phyloP scores from a whole-genome alignment of 108 stramenopile genomes.

The Licmophora abbreviata region DNA sequence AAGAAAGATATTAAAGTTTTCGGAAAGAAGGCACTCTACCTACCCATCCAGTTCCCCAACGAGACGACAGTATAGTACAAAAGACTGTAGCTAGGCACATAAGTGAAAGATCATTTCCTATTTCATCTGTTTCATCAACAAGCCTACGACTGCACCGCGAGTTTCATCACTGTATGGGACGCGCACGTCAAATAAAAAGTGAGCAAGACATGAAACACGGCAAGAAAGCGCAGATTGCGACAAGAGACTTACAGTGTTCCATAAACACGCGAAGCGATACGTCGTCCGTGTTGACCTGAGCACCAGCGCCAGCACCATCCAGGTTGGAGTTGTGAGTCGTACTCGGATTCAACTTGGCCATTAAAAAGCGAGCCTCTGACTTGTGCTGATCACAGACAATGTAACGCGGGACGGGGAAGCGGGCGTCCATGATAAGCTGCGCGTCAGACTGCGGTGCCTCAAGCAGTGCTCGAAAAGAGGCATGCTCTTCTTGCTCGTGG shows the following conservation, averaged over 20 bases:
- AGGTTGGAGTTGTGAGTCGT: slow-evolving; percentile 89
- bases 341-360: slow-evolving; percentile 98
- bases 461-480: slow-evolving; percentile 84
- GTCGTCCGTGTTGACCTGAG: slow-evolving; percentile 97
- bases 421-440: slow-evolving; percentile 95
- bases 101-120: too few species aligned
- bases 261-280: slow-evolving; percentile 98
- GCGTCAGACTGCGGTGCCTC: slow-evolving; percentile 96
- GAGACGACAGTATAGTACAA: background rate
- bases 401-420: slow-evolving; percentile 96
- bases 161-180: slow-evolving; percentile 60
- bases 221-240: background rate
- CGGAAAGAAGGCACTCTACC: background rate
- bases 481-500: slow-evolving; percentile 97
- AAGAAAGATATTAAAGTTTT: background rate
- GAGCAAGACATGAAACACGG: slow-evolving; percentile 1
- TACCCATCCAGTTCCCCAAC: background rate
- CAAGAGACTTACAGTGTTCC: too few species aligned
- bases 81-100: too few species aligned
- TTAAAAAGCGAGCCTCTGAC: slow-evolving; percentile 95
- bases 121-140: too few species aligned
- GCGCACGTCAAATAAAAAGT: slow-evolving; percentile 3
- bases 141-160: too few species aligned
- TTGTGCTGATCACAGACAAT: slow-evolving; percentile 99
- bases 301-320: slow-evolving; percentile 51